Evolutionary conservation across 2,329 filamentous ascomycete genomes (phyloP).

Genomic region (Pseudogymnoascus sp.): DNA sequence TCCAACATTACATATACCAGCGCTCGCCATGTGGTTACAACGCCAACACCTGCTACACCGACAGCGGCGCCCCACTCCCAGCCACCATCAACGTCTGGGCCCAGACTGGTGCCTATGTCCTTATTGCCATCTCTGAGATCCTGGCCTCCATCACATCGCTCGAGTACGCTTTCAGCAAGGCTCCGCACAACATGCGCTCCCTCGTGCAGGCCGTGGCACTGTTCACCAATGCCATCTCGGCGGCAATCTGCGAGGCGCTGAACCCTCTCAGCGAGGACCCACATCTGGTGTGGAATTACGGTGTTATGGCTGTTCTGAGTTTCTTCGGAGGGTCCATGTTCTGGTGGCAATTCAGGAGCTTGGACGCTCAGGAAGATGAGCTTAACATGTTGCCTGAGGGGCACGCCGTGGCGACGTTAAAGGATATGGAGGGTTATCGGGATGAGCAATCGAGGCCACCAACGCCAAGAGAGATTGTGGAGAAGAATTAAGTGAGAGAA

Average conservation of each 20-base stretch:
- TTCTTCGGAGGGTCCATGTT: slow-evolving; percentile 23
- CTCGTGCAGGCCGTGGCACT: slow-evolving; percentile 50
- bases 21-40: slow-evolving; percentile 43
- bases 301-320: slow-evolving; percentile 21
- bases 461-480: neutral
- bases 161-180: slow-evolving; percentile 68
- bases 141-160: slow-evolving; percentile 60
- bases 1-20: slow-evolving; percentile 52
- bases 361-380: slow-evolving; percentile 26
- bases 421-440: slow-evolving; percentile 10
- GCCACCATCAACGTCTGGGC: slow-evolving; percentile 45
- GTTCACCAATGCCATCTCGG: slow-evolving; percentile 49
- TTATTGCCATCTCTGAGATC: slow-evolving; percentile 52
- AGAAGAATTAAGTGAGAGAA: neutral
- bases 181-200: slow-evolving; percentile 59
- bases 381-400: slow-evolving; percentile 22
- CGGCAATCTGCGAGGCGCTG: slow-evolving; percentile 39
- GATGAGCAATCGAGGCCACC: neutral
- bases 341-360: slow-evolving; percentile 23
- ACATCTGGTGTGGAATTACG: slow-evolving; percentile 31
- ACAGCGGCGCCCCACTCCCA: slow-evolving; percentile 20
- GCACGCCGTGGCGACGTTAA: neutral
- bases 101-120: slow-evolving; percentile 41
- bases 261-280: slow-evolving; percentile 37
- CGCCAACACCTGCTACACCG: slow-evolving; percentile 37